phyloP scores from a whole-genome alignment of 2,329 filamentous ascomycete species.

The Arthrobotrys entomopaga region DNA sequence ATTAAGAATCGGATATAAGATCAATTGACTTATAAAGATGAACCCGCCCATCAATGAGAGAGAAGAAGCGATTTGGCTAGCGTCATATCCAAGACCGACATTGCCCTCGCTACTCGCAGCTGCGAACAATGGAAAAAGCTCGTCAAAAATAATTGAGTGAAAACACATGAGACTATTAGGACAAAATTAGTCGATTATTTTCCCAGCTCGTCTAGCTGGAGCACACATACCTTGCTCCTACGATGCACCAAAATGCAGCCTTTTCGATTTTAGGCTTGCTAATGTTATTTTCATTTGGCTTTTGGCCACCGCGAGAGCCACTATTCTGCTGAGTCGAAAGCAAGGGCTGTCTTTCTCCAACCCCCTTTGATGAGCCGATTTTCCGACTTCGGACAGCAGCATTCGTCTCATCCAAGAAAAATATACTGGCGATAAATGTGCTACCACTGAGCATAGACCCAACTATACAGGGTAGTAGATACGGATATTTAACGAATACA shows the following conservation, averaged over 20 bases:
- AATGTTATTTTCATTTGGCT: not conserved
- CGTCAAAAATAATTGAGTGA: slow-evolving; percentile 34
- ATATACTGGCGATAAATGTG: slow-evolving; percentile 27
- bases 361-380: not conserved
- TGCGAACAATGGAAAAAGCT: slow-evolving; percentile 31
- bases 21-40: slow-evolving; percentile 23
- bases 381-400: slow-evolving; percentile 15
- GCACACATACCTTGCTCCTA: slow-evolving; percentile 14
- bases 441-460: slow-evolving; percentile 19
- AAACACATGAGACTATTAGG: slow-evolving; percentile 24
- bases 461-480: slow-evolving; percentile 19
- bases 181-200: not conserved
- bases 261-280: slow-evolving; percentile 7
- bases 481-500: slow-evolving; percentile 21
- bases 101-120: slow-evolving; percentile 7
- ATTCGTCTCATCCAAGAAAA: slow-evolving; percentile 30
- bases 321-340: not conserved
- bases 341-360: slow-evolving; percentile 22
- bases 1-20: slow-evolving; percentile 28
- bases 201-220: too few relatives aligned
- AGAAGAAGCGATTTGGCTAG: slow-evolving; percentile 29
- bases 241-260: slow-evolving; percentile 22
- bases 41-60: slow-evolving; percentile 25
- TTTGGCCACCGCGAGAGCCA: not conserved
- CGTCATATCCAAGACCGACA: slow-evolving; percentile 28